A percentile compares a stretch with the other conserved stretches of the same genome.
phyloP scores from a whole-genome alignment of 345 rosid species.

The Gossypium raimondii region DNA sequence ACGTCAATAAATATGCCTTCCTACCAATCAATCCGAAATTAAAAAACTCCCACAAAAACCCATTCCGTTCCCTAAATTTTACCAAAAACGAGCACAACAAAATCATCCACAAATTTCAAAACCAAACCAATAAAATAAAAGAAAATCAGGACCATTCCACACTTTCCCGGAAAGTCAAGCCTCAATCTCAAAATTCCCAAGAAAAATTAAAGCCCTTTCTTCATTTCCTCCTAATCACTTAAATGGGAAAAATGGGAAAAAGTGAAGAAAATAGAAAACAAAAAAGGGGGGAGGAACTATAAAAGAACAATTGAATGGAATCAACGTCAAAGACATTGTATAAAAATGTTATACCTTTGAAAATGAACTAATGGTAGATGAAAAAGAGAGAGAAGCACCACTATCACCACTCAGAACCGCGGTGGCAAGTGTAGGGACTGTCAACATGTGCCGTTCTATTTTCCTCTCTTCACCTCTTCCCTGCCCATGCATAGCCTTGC shows the following conservation, averaged over 20 bases:
- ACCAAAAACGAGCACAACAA: not conserved
- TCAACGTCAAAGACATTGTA: too few species aligned
- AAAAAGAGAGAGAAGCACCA: slow-evolving; percentile 38
- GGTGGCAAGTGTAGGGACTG: slow-evolving; percentile 51
- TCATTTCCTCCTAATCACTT: not conserved
- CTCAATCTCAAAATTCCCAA: not conserved
- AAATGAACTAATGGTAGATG: slow-evolving; percentile 43
- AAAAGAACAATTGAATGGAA: too few species aligned
- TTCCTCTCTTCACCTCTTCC: slow-evolving; percentile 39
- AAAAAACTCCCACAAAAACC: not conserved
- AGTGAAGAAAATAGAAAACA: not conserved
- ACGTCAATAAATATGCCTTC: not conserved
- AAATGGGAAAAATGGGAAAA: not conserved
- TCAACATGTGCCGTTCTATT: slow-evolving; percentile 53
- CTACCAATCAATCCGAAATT: not conserved
- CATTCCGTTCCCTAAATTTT: not conserved
- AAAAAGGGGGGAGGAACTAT: too few species aligned
- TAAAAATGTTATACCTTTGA: slow-evolving; percentile 44
- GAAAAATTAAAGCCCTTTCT: not conserved
- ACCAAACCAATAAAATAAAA: not conserved
- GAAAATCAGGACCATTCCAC: not conserved
- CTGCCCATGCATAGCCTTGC: slow-evolving; percentile 67
- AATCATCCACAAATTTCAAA: not conserved
- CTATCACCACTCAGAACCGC: slow-evolving; percentile 36
- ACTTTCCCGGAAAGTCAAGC: not conserved